These are phyloP conservation scores for Chrysoporthe puriensis DNA, from an alignment of 2,329 filamentous ascomycete genomes.

Conservation along the genomic window DNA sequence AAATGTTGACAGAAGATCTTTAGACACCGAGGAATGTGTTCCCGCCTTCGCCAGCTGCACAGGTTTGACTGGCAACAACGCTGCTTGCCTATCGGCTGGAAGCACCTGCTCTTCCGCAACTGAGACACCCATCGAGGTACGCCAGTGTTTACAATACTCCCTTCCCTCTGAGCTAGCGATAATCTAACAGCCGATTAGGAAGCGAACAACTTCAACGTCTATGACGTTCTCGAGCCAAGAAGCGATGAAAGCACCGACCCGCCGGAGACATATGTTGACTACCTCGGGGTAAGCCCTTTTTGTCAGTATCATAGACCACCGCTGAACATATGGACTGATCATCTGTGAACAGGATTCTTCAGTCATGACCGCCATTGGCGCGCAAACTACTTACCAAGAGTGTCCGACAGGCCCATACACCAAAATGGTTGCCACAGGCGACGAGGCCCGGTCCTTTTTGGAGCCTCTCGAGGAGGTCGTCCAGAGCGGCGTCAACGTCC, in stretches of 20 bases:
- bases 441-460: conserved; percentile 49
- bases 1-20: background rate
- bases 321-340: conserved; percentile 47
- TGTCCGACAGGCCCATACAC: conserved; percentile 43
- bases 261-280: conserved; percentile 45
- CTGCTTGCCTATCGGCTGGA: conserved; percentile 36
- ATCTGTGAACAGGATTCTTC: conserved; percentile 37
- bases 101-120: conserved; percentile 36
- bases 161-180: background rate
- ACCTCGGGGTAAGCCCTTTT: conserved; percentile 37
- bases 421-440: conserved; percentile 46
- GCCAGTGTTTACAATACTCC: too few species aligned
- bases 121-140: conserved; percentile 30
- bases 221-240: conserved; percentile 43
- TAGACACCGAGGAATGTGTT: conserved; percentile 33
- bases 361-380: conserved; percentile 50
- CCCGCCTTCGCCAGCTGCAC: conserved; percentile 32
- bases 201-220: conserved; percentile 46
- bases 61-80: conserved; percentile 35
- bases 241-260: conserved; percentile 43
- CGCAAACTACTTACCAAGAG: conserved; percentile 45
- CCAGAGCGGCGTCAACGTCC: conserved; percentile 49
- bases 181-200: background rate
- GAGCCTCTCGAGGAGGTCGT: conserved; percentile 48
- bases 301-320: conserved; percentile 27